These are phyloP conservation scores for Ascochyta clinopodiicola DNA, from an alignment of 2,329 filamentous ascomycete genomes.

Conservation along the genomic window DNA sequence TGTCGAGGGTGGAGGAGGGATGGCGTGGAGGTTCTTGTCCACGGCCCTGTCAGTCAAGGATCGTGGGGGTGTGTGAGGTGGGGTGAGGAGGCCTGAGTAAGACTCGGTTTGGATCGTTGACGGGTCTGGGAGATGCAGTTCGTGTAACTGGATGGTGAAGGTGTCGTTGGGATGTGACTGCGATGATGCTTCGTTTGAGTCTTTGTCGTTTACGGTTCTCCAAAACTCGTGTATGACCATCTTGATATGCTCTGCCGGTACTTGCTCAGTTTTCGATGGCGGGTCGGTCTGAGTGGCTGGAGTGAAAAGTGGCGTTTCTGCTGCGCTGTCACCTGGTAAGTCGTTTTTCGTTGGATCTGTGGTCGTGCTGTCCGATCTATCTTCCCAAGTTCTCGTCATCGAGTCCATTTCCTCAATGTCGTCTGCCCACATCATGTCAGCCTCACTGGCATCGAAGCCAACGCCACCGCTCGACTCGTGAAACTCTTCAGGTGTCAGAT, in stretches of 20 bases:
- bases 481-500: slow-evolving; percentile 13
- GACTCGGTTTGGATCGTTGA: not conserved
- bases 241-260: not conserved
- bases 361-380: not conserved
- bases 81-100: not conserved
- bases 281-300: not conserved
- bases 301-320: not conserved
- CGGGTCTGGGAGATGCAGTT: not conserved
- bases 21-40: not conserved
- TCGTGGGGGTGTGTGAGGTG: not conserved
- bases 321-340: not conserved
- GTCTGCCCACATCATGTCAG: slow-evolving; percentile 13
- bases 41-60: not conserved
- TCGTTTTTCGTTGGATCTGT: not conserved
- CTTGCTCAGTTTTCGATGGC: not conserved
- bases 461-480: not conserved
- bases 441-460: slow-evolving; percentile 6
- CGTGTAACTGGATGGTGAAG: not conserved
- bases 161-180: not conserved
- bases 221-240: slow-evolving; percentile 1
- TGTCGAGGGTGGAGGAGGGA: too few species aligned
- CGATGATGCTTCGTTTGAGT: too few species aligned
- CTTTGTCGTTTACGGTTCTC: not conserved
- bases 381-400: not conserved
- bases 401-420: not conserved